Evolutionary conservation across 768 basidiomycete species (phyloP), one percentile per base, ranked within the genome.

Genomic region (Trametopsis cervina): DNA sequence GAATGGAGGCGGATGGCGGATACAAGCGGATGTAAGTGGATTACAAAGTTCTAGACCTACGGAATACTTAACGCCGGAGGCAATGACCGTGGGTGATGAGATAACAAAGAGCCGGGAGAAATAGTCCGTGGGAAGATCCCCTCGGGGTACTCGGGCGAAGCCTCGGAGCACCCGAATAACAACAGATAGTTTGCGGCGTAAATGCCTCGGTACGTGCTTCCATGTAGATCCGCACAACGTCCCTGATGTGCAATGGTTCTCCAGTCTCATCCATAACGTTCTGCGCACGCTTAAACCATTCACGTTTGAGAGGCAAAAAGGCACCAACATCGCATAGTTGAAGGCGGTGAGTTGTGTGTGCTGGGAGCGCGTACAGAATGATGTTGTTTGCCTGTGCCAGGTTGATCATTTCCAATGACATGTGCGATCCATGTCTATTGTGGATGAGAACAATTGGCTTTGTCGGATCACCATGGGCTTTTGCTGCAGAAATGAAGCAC

Each of bases 341-440:
- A 0, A 73, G 65, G 11, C 54, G 47, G 42, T 73, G 72, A 1
- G 71, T 74, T 0, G 61, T 68, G 29, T 76, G 67, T 17, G 69
- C 59, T 1, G 69, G 74, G 18, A 73, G 58, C 17, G 41, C 53
- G 39, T 65, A 63, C 6, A 73, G 40, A 2, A 64, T 49, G 29
- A 71, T 61, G 18, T 60, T 55, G 45, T 66, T 42, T 37, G 58
- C 39, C 3, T 48, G 20, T 1, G 66, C 70, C 15, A 63, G 40
- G 18, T 61, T 40, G 13, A 56, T 47, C 36, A 71, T 57, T 2
- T 53, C 24, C 0, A 49, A 20, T 0, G 56, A 60, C 25, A 52
- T 48, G 53, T 76, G 74, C 0, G 72, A 75, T 25, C 60, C 63
- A 59, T 76, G 74, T 0, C 73, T 70, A 61, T 75, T 66, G 20